Evolutionary conservation across 2,329 filamentous ascomycete species (phyloP).

Genomic region (Ceratocystis huliohia): DNA sequence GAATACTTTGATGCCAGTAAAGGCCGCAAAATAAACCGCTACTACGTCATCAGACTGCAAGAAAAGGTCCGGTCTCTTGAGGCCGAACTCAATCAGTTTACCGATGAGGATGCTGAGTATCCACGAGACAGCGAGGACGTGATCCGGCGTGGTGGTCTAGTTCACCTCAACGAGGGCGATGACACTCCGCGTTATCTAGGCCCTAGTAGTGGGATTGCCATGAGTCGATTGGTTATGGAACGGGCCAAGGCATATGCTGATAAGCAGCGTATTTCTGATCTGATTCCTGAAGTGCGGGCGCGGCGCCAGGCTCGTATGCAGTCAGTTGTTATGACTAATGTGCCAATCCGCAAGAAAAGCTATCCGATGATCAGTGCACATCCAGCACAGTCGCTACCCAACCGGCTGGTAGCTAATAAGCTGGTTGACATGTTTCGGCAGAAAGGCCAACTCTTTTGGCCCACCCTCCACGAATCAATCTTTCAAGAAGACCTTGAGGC

Average conservation of each 20-base stretch:
- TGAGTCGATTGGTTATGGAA: constrained; percentile 90
- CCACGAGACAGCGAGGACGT: constrained; percentile 69
- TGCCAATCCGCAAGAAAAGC: constrained; percentile 59
- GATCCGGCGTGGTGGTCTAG: constrained; percentile 72
- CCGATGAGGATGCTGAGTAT: constrained; percentile 59
- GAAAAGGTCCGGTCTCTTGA: constrained; percentile 74
- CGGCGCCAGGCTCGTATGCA: constrained; percentile 45
- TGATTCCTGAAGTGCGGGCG: constrained; percentile 62
- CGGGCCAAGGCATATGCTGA: constrained; percentile 89
- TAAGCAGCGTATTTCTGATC: constrained; percentile 79
- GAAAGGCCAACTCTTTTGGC: constrained; percentile 85
- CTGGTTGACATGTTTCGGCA: constrained; percentile 76
- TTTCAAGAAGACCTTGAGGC: constrained; percentile 66
- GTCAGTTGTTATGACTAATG: constrained; percentile 42
- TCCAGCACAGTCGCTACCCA: constrained; percentile 64
- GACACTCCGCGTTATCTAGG: constrained; percentile 81
- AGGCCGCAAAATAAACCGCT: constrained; percentile 71
- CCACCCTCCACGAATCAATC: constrained; percentile 70
- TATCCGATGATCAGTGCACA: constrained; percentile 83
- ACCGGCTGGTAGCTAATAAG: constrained; percentile 58
- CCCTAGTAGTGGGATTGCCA: constrained; percentile 87
- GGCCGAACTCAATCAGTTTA: constrained; percentile 64
- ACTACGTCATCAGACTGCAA: constrained; percentile 85
- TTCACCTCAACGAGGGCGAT: constrained; percentile 72
- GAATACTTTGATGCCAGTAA: constrained; percentile 91